Evolutionary conservation across 805 yeast species (phyloP).

Genomic region (Ogataea ganodermae): DNA sequence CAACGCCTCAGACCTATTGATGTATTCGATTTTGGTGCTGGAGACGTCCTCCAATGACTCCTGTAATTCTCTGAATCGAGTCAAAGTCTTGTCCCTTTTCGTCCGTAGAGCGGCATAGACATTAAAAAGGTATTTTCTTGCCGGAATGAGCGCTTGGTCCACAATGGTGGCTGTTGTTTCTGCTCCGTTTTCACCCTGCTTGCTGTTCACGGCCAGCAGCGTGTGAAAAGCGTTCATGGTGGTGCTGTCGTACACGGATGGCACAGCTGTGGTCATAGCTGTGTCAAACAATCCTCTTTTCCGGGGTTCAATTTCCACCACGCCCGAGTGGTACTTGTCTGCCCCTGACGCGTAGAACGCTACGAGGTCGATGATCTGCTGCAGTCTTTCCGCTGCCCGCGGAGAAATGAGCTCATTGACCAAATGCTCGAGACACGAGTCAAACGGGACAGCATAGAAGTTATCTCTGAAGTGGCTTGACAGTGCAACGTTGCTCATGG

Average conservation of each 20-base stretch:
- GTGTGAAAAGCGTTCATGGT: constrained; percentile 12
- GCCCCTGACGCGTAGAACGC: constrained; percentile 14
- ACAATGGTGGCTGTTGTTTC: constrained; percentile 2
- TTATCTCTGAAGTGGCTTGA: constrained; percentile 21
- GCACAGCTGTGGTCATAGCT: not conserved
- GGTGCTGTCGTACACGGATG: constrained; percentile 9
- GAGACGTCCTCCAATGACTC: constrained; percentile 1
- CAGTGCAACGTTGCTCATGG: constrained; percentile 22
- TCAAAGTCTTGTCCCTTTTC: not conserved
- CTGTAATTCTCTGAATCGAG: constrained; percentile 1
- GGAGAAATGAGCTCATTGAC: constrained; percentile 14
- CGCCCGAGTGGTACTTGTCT: constrained; percentile 6
- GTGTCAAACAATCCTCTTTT: not conserved
- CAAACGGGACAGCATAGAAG: constrained; percentile 14
- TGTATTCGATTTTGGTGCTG: constrained; percentile 9
- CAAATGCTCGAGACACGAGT: constrained; percentile 13
- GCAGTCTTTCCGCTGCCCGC: constrained; percentile 10
- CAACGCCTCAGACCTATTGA: constrained; percentile 19
- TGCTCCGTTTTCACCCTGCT: constrained; percentile 15
- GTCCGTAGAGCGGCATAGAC: constrained; percentile 5
- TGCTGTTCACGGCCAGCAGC: constrained; percentile 12
- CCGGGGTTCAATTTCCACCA: constrained; percentile 1
- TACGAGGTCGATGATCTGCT: constrained; percentile 16
- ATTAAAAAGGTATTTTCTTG: constrained; percentile 17
- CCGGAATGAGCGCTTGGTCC: constrained; percentile 15